Percentiles rank a stretch among this genome's conserved stretches.
These are phyloP conservation scores for Serpula lacrymans DNA, from an alignment of 768 basidiomycete species.

Conservation along the genomic window DNA sequence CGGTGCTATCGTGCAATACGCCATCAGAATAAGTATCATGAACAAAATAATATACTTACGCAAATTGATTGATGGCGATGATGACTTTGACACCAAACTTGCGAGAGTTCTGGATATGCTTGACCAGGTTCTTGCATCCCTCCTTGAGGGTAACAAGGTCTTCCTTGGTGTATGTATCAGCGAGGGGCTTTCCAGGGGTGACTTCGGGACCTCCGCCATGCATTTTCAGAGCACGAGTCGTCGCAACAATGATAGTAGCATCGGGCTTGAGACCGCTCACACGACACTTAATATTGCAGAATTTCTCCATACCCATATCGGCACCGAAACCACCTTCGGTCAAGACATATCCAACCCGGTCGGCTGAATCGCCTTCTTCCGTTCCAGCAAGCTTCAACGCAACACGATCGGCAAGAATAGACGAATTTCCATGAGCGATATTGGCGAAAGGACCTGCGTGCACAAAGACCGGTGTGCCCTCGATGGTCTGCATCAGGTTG, in stretches of 20 bases:
- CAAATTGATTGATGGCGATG: slow-evolving; percentile 92
- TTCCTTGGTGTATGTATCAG: slow-evolving; percentile 92
- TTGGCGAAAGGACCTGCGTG: slow-evolving; percentile 99
- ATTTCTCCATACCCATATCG: slow-evolving; percentile 99
- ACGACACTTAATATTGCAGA: slow-evolving; percentile 99
- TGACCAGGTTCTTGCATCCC: slow-evolving; percentile 89
- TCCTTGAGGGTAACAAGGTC: slow-evolving; percentile 85
- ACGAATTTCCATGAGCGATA: slow-evolving; percentile 98
- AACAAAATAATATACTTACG: slow-evolving; percentile 49
- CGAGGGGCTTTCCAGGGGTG: slow-evolving; percentile 90
- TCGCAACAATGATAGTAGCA: slow-evolving; percentile 94
- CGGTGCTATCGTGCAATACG: slow-evolving; percentile 52
- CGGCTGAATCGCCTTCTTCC: slow-evolving; percentile 81
- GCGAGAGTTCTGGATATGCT: slow-evolving; percentile 91
- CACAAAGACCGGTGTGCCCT: slow-evolving; percentile 98
- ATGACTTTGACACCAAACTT: slow-evolving; percentile 97
- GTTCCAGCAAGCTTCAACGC: slow-evolving; percentile 96
- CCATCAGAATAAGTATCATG: background rate
- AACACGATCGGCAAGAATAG: slow-evolving; percentile 95
- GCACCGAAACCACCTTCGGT: slow-evolving; percentile 99
- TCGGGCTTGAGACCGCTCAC: slow-evolving; percentile 90
- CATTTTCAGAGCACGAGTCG: slow-evolving; percentile 98
- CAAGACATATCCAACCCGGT: slow-evolving; percentile 89
- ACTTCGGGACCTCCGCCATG: slow-evolving; percentile 98
- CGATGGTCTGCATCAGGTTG: slow-evolving; percentile 96